These are phyloP conservation scores for Aphanomyces stellatus DNA, from an alignment of 352 stramenopile species.

Conservation along the genomic window DNA sequence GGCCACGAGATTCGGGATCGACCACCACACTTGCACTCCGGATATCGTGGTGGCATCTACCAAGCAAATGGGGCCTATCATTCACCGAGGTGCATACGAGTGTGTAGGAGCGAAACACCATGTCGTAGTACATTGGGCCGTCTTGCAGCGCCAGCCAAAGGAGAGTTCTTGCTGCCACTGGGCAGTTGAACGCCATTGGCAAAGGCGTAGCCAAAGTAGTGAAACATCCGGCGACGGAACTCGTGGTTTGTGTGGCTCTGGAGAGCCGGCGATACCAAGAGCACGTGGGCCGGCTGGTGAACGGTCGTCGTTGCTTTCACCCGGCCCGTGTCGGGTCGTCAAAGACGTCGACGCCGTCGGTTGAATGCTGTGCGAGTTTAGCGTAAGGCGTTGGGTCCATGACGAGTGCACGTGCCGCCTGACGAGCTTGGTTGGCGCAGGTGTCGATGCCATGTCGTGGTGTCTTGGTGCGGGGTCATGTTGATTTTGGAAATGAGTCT, in stretches of 20 bases:
- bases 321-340: neutral
- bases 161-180: neutral
- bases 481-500: too few species aligned
- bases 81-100: too few species aligned
- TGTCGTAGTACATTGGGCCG: too few species aligned
- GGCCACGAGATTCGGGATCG: too few species aligned
- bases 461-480: too few species aligned
- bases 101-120: too few species aligned
- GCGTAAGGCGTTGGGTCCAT: neutral
- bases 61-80: too few species aligned
- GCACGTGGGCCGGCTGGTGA: neutral
- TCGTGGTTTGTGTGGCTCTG: neutral
- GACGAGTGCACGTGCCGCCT: neutral
- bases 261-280: neutral
- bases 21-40: too few species aligned
- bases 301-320: slow-evolving; percentile 2
- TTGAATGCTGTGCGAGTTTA: neutral
- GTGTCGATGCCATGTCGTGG: too few species aligned
- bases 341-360: neutral
- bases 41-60: too few species aligned
- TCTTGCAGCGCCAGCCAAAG: too few species aligned
- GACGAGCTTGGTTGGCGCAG: neutral
- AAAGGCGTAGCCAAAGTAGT: neutral
- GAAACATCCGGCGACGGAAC: neutral
- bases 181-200: neutral